Evolutionary conservation across 495 filamentous ascomycete species (phyloP).

Genomic region (Penicillium roqueforti): DNA sequence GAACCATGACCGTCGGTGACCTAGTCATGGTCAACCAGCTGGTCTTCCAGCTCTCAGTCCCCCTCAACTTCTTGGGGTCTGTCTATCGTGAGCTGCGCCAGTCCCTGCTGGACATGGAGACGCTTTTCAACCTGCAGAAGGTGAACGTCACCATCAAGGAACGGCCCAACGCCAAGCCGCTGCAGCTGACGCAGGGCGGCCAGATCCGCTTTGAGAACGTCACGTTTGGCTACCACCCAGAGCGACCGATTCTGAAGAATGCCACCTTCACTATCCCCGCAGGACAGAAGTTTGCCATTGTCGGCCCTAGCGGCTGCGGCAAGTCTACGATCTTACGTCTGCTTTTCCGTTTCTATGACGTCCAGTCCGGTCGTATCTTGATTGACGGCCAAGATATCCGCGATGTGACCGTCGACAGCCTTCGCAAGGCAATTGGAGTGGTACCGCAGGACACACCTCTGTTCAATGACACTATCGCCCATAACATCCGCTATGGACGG

Average conservation of each 20-base stretch:
- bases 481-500: constrained; percentile 95
- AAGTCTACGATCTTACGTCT: constrained; percentile 91
- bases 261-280: constrained; percentile 86
- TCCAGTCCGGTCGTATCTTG: constrained; percentile 79
- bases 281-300: constrained; percentile 91
- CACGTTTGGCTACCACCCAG: constrained; percentile 83
- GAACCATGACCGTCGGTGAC: constrained; percentile 85
- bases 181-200: constrained; percentile 70
- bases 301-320: constrained; percentile 91
- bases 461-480: constrained; percentile 91
- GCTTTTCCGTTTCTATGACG: constrained; percentile 92
- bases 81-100: constrained; percentile 95
- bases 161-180: constrained; percentile 61
- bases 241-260: constrained; percentile 83
- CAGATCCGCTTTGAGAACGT: constrained; percentile 95
- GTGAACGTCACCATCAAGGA: constrained; percentile 89
- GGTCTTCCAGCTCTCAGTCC: constrained; percentile 95
- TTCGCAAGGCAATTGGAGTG: constrained; percentile 85
- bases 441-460: constrained; percentile 96
- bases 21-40: constrained; percentile 98
- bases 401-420: constrained; percentile 72
- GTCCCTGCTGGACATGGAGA: constrained; percentile 96
- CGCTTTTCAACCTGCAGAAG: constrained; percentile 97
- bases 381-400: constrained; percentile 93
- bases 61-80: constrained; percentile 91